Conservation (phyloP, 768 basidiomycete genomes). For the Rubroboletus satanas region DNA sequence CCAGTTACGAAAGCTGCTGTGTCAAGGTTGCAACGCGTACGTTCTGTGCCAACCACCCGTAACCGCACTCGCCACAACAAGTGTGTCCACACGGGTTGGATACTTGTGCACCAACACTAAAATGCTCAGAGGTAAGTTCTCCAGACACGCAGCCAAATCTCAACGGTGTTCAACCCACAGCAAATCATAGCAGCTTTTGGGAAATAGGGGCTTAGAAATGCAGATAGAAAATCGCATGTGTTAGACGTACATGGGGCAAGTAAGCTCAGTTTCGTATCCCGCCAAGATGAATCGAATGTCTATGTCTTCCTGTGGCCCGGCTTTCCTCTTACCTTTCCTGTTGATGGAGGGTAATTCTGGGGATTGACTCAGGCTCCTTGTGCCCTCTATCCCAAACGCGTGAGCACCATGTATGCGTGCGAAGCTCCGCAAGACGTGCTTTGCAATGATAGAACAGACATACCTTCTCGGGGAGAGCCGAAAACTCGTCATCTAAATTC, state of each 20-base stretch:
- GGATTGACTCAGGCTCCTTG: not conserved
- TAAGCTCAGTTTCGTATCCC: slow-evolving; percentile 60
- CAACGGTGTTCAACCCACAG: slow-evolving; percentile 43
- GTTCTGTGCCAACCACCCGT: slow-evolving; percentile 54
- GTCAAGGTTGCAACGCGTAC: slow-evolving; percentile 32
- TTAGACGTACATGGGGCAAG: slow-evolving; percentile 64
- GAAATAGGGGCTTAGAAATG: not conserved
- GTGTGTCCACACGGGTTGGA: slow-evolving; percentile 74
- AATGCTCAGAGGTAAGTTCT: not conserved
- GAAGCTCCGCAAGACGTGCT: not conserved
- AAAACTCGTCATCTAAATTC: not conserved
- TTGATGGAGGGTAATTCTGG: slow-evolving; percentile 10
- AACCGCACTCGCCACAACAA: slow-evolving; percentile 64
- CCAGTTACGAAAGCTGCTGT: not conserved
- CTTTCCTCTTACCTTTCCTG: slow-evolving; percentile 47
- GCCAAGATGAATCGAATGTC: slow-evolving; percentile 35
- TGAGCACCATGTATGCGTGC: slow-evolving; percentile 9
- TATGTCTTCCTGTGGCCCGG: slow-evolving; percentile 20
- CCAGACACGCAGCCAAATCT: not conserved
- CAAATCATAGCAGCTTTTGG: slow-evolving; percentile 65
- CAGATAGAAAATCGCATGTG: not conserved
- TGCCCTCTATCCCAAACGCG: not conserved
- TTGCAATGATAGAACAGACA: slow-evolving; percentile 4
- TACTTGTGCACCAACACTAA: slow-evolving; percentile 57
- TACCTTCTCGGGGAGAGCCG: slow-evolving; percentile 13